Percentiles rank a stretch among this genome's conserved stretches.
Conservation (phyloP, 139 green algal species). For the Chlorella sp. region DNA sequence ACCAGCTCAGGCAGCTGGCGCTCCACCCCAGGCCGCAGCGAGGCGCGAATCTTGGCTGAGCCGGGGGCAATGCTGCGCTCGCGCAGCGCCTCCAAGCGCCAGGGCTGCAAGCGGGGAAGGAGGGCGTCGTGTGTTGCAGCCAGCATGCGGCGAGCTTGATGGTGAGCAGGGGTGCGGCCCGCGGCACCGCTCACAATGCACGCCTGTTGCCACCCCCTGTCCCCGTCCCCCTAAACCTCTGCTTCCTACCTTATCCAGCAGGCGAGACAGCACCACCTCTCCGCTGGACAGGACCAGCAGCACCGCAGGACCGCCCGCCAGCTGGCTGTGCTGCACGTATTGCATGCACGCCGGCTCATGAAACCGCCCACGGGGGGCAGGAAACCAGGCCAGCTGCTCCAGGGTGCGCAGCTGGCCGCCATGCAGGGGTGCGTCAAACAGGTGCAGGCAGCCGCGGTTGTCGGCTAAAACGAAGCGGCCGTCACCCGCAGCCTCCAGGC, state of each 20-base stretch:
- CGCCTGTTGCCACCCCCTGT: too few species aligned
- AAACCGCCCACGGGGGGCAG: not conserved
- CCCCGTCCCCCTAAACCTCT: too few species aligned
- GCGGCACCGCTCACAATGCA: too few species aligned
- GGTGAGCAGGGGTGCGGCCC: too few species aligned
- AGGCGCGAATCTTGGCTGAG: slow-evolving; percentile 8
- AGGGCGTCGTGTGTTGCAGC: not conserved
- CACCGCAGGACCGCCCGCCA: slow-evolving; percentile 10
- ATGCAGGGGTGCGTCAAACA: not conserved
- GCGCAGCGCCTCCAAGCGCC: slow-evolving; percentile 2
- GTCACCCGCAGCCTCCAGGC: not conserved
- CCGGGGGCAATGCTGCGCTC: not conserved
- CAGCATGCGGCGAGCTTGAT: too few species aligned
- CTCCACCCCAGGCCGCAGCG: not conserved
- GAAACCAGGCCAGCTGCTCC: not conserved
- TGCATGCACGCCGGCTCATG: slow-evolving; percentile 21
- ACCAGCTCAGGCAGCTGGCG: slow-evolving; percentile 19
- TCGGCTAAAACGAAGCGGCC: slow-evolving; percentile 9
- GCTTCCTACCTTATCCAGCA: slow-evolving; percentile 3
- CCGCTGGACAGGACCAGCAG: slow-evolving; percentile 3
- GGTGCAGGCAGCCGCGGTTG: slow-evolving; percentile 14
- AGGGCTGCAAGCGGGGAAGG: not conserved
- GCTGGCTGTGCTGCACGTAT: not conserved
- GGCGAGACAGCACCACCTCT: slow-evolving; percentile 1
- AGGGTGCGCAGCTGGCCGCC: not conserved